phyloP scores from a whole-genome alignment of 192 early-diverging fungal genomes.

The Coemansia sp. region DNA sequence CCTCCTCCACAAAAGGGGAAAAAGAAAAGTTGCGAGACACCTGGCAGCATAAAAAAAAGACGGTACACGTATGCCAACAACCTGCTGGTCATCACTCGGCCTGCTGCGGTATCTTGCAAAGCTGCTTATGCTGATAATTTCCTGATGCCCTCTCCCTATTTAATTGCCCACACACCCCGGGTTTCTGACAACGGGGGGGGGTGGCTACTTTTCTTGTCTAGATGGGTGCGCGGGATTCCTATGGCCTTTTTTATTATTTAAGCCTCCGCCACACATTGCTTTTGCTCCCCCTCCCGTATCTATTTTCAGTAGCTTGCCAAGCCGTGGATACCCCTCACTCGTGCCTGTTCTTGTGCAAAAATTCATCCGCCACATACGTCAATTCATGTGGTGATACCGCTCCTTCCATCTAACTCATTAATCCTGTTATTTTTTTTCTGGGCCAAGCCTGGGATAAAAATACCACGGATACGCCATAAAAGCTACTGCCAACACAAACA shows the following conservation, averaged over 20 bases:
- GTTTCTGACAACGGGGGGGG: neutral
- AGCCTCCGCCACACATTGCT: conserved; percentile 5
- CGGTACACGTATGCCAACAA: conserved; percentile 5
- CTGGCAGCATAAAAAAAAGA: neutral
- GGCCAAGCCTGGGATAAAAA: conserved; percentile 4
- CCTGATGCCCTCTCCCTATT: conserved; percentile 1
- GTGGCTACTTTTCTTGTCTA: neutral
- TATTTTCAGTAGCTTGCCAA: conserved; percentile 5
- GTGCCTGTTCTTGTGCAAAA: neutral
- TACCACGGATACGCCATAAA: neutral
- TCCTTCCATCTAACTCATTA: neutral
- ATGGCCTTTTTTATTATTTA: neutral
- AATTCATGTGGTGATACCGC: neutral
- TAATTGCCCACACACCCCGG: neutral
- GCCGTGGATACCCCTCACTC: neutral
- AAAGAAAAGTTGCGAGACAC: conserved; percentile 6
- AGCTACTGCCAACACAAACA: neutral
- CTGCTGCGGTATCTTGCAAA: neutral
- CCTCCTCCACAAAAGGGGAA: neutral
- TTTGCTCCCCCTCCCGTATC: neutral
- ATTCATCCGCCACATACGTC: conserved; percentile 5
- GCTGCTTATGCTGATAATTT: conserved; percentile 9
- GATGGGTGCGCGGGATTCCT: conserved; percentile 1
- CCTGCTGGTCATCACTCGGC: conserved; percentile 3
- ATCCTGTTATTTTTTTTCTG: neutral